Evolutionary conservation across 495 filamentous ascomycete species (phyloP).

Genomic region (Xylaria telfairii): DNA sequence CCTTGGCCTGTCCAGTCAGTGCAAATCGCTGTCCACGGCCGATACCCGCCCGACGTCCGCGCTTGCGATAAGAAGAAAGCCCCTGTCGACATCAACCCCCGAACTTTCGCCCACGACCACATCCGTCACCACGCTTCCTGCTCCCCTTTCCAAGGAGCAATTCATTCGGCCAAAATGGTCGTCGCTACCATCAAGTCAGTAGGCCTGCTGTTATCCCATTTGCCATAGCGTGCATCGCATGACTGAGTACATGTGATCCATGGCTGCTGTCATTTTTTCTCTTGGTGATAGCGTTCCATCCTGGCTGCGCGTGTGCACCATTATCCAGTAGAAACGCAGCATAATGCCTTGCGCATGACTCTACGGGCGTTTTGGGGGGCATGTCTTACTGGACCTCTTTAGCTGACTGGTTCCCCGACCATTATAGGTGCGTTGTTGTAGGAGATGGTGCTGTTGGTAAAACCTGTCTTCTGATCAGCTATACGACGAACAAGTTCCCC

Average conservation of each 20-base stretch:
- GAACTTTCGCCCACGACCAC: constrained; percentile 24
- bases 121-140: constrained; percentile 29
- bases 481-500: constrained; percentile 99
- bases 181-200: constrained; percentile 86
- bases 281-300: constrained; percentile 11
- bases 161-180: constrained; percentile 65
- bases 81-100: constrained; percentile 16
- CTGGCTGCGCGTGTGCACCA: constrained; percentile 25
- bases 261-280: constrained; percentile 14
- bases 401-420: constrained; percentile 26
- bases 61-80: constrained; percentile 42
- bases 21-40: constrained; percentile 24
- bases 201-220: constrained; percentile 27
- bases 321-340: constrained; percentile 2
- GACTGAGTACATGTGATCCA: constrained; percentile 21
- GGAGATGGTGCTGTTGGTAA: constrained; percentile 99
- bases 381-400: constrained; percentile 8
- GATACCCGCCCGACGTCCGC: constrained; percentile 34
- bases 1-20: constrained; percentile 13
- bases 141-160: constrained; percentile 36
- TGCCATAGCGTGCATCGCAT: constrained; percentile 23
- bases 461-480: constrained; percentile 97
- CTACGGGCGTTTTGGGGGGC: background rate
- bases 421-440: constrained; percentile 89
- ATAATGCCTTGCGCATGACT: constrained; percentile 20